Base-by-base conservation (phyloP, 1,284 basidiomycete species). In the Meira miltonrushii region DNA sequence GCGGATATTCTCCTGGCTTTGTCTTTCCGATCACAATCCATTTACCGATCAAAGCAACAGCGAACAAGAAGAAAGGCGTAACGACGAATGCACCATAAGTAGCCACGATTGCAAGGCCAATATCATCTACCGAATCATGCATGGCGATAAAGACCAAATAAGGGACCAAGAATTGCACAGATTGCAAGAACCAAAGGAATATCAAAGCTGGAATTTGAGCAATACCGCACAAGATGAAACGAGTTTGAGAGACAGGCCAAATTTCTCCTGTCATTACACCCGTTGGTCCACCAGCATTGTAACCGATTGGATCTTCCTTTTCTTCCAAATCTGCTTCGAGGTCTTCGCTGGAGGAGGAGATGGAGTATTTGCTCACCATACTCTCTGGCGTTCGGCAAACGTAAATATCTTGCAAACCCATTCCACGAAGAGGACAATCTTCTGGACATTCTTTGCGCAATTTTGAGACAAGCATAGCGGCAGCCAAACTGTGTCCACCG, bases 331-430 rank as follows among this genome's bases (percentile, higher is more conserved):
- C 55, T 17, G 13, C 19, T 17, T 50, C 23, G 2, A 15, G 3
- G 28, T 58, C 57, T 6, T 55, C 33, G 33, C 21, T 54, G 0
- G 15, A 19, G 11, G 13, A 15, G 11, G 19, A 43, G 19, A 19
- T 19, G 3, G 46, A 37, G 38, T 53, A 59, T 21, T 54, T 51
- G 12, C 21, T 38, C n/a, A 50, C 51, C 19, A 59, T 39, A 12
- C n/a, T 15, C n/a, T 46, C 15, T 1, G 57, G 28, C 2, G 57
- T 59, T 15, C 57, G 11, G 23, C 43, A 55, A n/a, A 43, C 39
- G 44, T 59, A 59, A 39, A 59, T 59, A 28, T 59, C 50, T 23
- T 33, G 54, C 19, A 59, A 25, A 8, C 53, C 57, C 19, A 59
- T 57, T 13, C 19, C 15, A 55, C 21, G 12, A 10, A 57, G 21